phyloP scores from a whole-genome alignment of 2,329 filamentous ascomycete species.

The Botrytis byssoidea region DNA sequence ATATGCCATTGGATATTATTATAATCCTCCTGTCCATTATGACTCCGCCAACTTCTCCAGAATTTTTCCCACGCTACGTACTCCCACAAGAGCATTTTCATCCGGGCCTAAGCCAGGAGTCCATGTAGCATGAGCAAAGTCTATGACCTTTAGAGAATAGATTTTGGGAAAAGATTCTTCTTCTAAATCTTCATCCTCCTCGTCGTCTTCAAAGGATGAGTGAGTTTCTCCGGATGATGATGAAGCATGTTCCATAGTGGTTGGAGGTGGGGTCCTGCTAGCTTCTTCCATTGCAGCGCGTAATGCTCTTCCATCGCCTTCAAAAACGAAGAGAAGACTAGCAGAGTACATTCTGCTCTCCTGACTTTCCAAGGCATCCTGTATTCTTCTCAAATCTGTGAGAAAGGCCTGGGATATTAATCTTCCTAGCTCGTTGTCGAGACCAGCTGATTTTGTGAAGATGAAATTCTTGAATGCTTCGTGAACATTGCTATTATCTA shows the following conservation, averaged over 20 bases:
- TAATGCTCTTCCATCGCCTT: conserved; percentile 59
- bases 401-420: conserved; percentile 55
- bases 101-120: conserved; percentile 80
- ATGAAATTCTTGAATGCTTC: conserved; percentile 57
- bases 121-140: conserved; percentile 90
- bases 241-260: conserved; percentile 34
- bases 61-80: conserved; percentile 69
- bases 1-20: neutral
- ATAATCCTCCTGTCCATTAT: neutral
- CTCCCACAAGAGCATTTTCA: conserved; percentile 74
- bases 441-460: conserved; percentile 57
- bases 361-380: conserved; percentile 52
- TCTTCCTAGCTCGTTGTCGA: conserved; percentile 57
- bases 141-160: conserved; percentile 82
- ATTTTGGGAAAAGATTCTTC: conserved; percentile 60
- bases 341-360: conserved; percentile 62
- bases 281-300: conserved; percentile 40
- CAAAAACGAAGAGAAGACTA: conserved; percentile 59
- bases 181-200: conserved; percentile 56
- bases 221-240: conserved; percentile 32
- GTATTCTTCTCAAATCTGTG: conserved; percentile 52
- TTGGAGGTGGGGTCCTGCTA: conserved; percentile 34
- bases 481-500: conserved; percentile 54
- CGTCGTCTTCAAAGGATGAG: conserved; percentile 40
- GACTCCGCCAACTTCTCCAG: conserved; percentile 55